These are phyloP conservation scores for Tuctoria greenei DNA, from an alignment of 176 grass and related monocot genomes.

Conservation along the genomic window DNA sequence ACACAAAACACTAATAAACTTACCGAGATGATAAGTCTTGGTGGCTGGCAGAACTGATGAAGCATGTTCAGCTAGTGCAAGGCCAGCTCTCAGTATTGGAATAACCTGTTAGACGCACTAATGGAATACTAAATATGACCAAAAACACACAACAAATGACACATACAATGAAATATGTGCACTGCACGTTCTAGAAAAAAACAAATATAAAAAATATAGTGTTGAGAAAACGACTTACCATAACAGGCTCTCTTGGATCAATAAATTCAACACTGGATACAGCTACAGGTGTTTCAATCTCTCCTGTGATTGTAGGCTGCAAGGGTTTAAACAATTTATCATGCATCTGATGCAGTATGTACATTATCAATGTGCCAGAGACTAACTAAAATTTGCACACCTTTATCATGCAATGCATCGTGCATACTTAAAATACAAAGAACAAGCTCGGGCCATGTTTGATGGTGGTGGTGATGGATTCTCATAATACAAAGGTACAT, in stretches of 20 bases:
- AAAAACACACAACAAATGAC: slow-evolving; percentile 19
- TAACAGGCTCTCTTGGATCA: slow-evolving; percentile 88
- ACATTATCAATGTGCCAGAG: not conserved
- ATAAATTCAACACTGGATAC: slow-evolving; percentile 93
- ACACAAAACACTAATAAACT: slow-evolving; percentile 25
- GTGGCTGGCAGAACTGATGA: slow-evolving; percentile 80
- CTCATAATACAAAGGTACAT: not conserved
- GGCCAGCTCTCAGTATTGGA: slow-evolving; percentile 95
- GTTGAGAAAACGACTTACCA: slow-evolving; percentile 52
- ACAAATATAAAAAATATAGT: slow-evolving; percentile 7
- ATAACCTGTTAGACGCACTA: slow-evolving; percentile 68
- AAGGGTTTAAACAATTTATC: slow-evolving; percentile 42
- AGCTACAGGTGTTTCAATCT: slow-evolving; percentile 81
- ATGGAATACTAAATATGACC: slow-evolving; percentile 39
- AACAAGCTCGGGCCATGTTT: no score
- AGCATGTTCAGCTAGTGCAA: slow-evolving; percentile 83
- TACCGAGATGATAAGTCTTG: slow-evolving; percentile 91
- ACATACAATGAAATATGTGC: no score
- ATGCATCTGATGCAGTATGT: not conserved
- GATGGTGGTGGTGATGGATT: not conserved
- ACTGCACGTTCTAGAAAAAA: not conserved
- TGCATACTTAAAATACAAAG: not conserved
- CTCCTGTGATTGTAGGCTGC: slow-evolving; percentile 91
- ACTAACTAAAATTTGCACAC: not conserved
- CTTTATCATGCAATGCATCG: not conserved